phyloP scores from a whole-genome alignment of 2,329 filamentous ascomycete species.

The Ophiocordyceps camponoti-floridani region DNA sequence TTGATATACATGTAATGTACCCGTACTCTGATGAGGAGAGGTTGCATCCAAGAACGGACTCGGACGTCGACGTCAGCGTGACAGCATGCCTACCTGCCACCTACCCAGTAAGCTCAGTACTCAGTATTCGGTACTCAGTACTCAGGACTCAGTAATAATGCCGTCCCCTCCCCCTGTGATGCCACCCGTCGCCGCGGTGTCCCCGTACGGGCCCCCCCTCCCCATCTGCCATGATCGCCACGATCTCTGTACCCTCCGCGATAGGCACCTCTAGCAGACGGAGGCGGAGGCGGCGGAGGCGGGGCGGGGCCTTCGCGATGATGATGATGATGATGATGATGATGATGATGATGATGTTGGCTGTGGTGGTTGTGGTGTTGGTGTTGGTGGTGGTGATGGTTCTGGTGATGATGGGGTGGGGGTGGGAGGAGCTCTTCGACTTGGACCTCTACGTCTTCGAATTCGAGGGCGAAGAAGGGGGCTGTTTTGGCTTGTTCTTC shows the following conservation, averaged over 20 bases:
- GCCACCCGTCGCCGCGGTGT: slow-evolving; percentile 14
- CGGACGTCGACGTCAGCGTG: no score
- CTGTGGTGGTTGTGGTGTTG: no score
- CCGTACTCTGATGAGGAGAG: no score
- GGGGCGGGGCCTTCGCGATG: no score
- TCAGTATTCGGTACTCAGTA: no score
- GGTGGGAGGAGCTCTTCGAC: slow-evolving; percentile 43
- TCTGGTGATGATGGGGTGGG: slow-evolving; percentile 7
- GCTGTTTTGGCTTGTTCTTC: slow-evolving; percentile 51
- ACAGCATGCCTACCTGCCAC: no score
- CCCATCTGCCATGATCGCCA: slow-evolving; percentile 8
- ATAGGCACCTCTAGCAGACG: slow-evolving; percentile 3
- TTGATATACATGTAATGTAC: no score
- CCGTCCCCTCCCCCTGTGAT: slow-evolving; percentile 15
- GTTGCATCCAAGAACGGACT: no score
- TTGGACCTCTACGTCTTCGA: slow-evolving; percentile 61
- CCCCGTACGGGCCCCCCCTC: slow-evolving; percentile 16
- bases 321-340: no score
- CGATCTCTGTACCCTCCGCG: slow-evolving; percentile 6
- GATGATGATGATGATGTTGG: no score
- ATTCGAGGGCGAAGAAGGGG: slow-evolving; percentile 54
- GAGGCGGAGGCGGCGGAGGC: no score
- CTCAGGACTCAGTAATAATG: slow-evolving; percentile 11
- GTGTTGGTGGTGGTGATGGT: neutral
- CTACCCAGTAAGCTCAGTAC: no score